Evolutionary conservation across 495 filamentous ascomycete species (phyloP).

Genomic region (Polyplosphaeria fusca): DNA sequence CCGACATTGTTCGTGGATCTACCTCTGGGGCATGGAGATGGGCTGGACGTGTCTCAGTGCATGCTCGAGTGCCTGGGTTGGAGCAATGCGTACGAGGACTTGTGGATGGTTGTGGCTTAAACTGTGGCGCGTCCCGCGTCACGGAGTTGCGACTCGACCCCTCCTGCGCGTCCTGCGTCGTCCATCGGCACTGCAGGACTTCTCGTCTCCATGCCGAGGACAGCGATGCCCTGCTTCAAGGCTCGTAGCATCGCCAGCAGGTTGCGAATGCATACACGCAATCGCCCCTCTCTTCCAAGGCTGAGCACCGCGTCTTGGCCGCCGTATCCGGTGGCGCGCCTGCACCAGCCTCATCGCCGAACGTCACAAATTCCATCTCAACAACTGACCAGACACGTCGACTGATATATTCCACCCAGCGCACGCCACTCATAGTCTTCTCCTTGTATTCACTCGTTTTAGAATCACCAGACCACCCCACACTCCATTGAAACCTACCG

Average conservation of each 20-base stretch:
- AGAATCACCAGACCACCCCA: too few species aligned
- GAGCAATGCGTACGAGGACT: too few species aligned
- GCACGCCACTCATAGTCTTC: not conserved
- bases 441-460: not conserved
- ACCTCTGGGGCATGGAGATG: constrained; percentile 14
- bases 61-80: too few species aligned
- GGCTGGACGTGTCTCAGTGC: not conserved
- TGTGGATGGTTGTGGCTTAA: too few species aligned
- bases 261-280: constrained; percentile 21
- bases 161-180: too few species aligned
- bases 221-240: too few species aligned
- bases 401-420: not conserved
- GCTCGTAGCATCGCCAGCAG: too few species aligned
- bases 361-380: not conserved
- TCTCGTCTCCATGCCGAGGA: too few species aligned
- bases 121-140: too few species aligned
- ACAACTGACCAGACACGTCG: too few species aligned
- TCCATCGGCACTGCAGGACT: too few species aligned
- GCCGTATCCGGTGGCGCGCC: not conserved
- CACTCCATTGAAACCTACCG: not conserved
- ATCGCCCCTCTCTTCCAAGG: constrained; percentile 12
- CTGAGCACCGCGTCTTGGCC: constrained; percentile 5
- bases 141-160: too few species aligned
- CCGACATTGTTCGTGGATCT: constrained; percentile 29
- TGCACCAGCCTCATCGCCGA: not conserved